Conservation (phyloP, 1,284 basidiomycete species). For the Butyriboletus pseudospeciosus region DNA sequence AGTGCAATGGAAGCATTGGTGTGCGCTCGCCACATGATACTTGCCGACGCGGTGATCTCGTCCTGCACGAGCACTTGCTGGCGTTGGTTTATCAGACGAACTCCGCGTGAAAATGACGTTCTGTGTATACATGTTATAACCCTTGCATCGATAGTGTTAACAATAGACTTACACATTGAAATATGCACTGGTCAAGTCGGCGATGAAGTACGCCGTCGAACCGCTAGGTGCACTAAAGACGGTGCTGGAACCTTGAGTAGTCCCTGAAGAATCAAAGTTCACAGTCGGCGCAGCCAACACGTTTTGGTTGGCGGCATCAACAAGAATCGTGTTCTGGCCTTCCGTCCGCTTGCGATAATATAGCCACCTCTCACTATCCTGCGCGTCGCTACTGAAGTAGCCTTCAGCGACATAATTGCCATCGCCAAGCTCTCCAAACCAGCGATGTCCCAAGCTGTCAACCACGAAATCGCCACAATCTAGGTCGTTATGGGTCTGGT, state of each 20-base stretch:
- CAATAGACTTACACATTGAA: conserved; percentile 58
- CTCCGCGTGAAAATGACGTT: conserved; percentile 76
- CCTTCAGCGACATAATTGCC: conserved; percentile 71
- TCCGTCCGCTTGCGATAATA: conserved; percentile 97
- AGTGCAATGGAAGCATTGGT: conserved; percentile 74
- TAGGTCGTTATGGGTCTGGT: conserved; percentile 92
- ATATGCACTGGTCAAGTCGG: conserved; percentile 81
- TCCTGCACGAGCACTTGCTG: conserved; percentile 91
- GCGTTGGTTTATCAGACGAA: conserved; percentile 83
- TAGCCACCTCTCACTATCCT: conserved; percentile 71
- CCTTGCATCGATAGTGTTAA: conserved; percentile 6
- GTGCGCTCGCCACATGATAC: conserved; percentile 90
- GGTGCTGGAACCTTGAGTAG: conserved; percentile 77
- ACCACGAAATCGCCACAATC: conserved; percentile 93
- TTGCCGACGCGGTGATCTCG: conserved; percentile 61
- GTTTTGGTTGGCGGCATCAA: conserved; percentile 78
- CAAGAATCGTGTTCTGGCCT: conserved; percentile 92
- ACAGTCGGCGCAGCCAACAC: conserved; percentile 66
- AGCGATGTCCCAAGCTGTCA: conserved; percentile 91
- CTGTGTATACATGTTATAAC: conserved; percentile 29
- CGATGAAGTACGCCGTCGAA: conserved; percentile 82
- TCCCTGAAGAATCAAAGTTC: conserved; percentile 55
- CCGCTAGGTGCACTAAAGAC: conserved; percentile 55
- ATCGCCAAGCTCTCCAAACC: conserved; percentile 93
- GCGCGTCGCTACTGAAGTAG: conserved; percentile 72